Evolutionary conservation across 2,329 filamentous ascomycete species (phyloP), one percentile per base, ranked within the genome.

Genomic region (Trichoderma cornu-damae): DNA sequence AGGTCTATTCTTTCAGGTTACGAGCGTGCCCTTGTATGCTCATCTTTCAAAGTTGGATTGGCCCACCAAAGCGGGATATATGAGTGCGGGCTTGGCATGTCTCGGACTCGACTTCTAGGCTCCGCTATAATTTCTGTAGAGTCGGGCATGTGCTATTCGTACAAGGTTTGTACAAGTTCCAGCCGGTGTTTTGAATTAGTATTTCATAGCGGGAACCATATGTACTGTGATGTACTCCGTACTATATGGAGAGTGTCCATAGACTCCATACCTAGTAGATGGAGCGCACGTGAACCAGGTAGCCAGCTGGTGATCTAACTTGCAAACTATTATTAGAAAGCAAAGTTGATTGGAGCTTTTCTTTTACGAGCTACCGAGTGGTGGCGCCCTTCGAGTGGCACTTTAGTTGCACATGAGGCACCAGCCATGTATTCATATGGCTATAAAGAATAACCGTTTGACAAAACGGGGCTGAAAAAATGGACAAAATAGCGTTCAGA

Each of bases 381-480:
- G 18, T 37, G 49, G 49, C 58, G 54, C 54, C 38, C 46, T 57
- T 16, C 26, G 6, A 18, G 6, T 47, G 52, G 52, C 50, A 47
- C 28, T 4, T 40, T 26, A 24, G 38, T 20, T 51, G 8, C 11
- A 43, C 37, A 55, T 55, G 42, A 55, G 52, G 46, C 52, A 55
- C 47, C 42, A 8, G 5, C 20, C 6, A 44, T 9, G 4, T 11
- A 26, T 18, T 32, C 12, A 22, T 3, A 20, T 22, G 18, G 28
- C 24, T 30, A 24, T 52, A 22, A 34, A 43, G 18, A n/a, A 26
- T 6, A 24, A 43, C n/a, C 26, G 8, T 34, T n/a, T 20, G 32
- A 47, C 8, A 7, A 37, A 22, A 22, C 26, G 28, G 9, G 16
- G 32, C 32, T 26, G 12, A 28, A n/a, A 44, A 46, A 30, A 4